Conservation (phyloP, 1,284 basidiomycete genomes). For the Apiotrichum sp. region DNA sequence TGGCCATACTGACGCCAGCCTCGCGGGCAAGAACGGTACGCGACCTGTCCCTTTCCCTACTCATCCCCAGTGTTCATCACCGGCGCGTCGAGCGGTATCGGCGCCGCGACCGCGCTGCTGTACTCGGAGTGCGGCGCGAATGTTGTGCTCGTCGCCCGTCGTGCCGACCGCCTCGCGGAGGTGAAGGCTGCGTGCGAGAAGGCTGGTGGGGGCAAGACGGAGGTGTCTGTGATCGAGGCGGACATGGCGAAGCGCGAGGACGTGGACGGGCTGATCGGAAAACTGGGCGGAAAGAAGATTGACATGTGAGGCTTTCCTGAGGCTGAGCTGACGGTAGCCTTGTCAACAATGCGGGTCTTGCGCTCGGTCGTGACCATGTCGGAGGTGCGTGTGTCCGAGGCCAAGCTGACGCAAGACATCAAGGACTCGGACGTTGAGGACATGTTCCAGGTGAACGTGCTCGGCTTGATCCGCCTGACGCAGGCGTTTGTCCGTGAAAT, state of each 20-base stretch:
- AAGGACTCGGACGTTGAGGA: conserved; percentile 60
- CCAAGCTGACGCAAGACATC: not conserved
- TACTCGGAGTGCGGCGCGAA: conserved; percentile 57
- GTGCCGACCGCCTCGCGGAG: conserved; percentile 55
- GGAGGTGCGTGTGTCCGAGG: conserved; percentile 8
- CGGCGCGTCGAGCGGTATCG: conserved; percentile 46
- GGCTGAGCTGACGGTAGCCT: conserved; percentile 5
- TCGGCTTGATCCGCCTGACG: not conserved
- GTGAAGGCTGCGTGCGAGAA: conserved; percentile 41
- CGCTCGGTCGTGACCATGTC: conserved; percentile 19
- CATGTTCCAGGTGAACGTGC: conserved; percentile 71
- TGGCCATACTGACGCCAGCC: not conserved
- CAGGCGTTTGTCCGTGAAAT: conserved; percentile 57
- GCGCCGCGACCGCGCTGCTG: conserved; percentile 48
- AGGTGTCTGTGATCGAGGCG: not conserved
- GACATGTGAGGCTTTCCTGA: conserved; percentile 1
- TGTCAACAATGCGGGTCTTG: conserved; percentile 18
- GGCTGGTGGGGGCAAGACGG: conserved; percentile 2
- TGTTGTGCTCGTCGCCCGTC: conserved; percentile 55
- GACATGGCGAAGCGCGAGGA: conserved; percentile 1
- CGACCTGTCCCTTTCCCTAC: not conserved
- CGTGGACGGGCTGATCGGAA: not conserved
- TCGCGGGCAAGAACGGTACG: not conserved
- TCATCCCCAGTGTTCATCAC: conserved; percentile 35
- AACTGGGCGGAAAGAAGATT: not conserved